Conservation (phyloP, 1,284 basidiomycete species). For the Rugiboletus extremiorientalis region DNA sequence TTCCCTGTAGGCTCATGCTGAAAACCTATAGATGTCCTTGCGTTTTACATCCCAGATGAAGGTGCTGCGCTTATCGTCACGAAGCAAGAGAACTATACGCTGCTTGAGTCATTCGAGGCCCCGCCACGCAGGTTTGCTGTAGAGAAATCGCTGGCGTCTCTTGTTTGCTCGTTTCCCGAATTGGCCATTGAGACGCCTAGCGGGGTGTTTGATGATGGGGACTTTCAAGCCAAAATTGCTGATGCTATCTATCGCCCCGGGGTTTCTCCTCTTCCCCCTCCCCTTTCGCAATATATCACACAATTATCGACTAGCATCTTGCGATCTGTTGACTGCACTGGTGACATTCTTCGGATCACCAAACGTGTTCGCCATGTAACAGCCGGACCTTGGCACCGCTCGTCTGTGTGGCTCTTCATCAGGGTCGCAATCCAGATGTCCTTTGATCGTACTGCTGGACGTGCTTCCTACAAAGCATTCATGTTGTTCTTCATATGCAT, state of each 20-base stretch:
- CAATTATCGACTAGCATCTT: conserved; percentile 38
- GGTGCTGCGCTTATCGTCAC: conserved; percentile 39
- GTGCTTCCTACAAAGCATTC: conserved; percentile 45
- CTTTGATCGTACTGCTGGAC: conserved; percentile 24
- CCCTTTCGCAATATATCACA: conserved; percentile 39
- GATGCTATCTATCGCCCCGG: conserved; percentile 34
- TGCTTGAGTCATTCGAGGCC: conserved; percentile 39
- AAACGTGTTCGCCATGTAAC: conserved; percentile 36
- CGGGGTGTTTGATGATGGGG: conserved; percentile 14
- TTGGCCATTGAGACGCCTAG: conserved; percentile 31
- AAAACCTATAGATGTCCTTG: conserved; percentile 20
- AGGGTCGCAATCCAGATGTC: conserved; percentile 44
- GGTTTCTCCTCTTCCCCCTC: too few species aligned
- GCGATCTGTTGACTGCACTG: conserved; percentile 23
- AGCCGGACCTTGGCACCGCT: conserved; percentile 39
- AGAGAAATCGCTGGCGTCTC: conserved; percentile 25
- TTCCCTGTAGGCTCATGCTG: neutral
- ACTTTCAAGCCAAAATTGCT: conserved; percentile 29
- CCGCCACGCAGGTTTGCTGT: conserved; percentile 21
- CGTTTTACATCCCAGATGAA: conserved; percentile 35
- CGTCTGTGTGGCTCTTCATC: conserved; percentile 39
- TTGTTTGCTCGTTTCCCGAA: conserved; percentile 37
- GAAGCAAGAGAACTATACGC: conserved; percentile 15
- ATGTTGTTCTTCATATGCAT: conserved; percentile 41
- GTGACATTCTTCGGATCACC: conserved; percentile 18